Evolutionary conservation across 73 alveolate species (phyloP).

Genomic region (Tetrahymena thermophila): DNA sequence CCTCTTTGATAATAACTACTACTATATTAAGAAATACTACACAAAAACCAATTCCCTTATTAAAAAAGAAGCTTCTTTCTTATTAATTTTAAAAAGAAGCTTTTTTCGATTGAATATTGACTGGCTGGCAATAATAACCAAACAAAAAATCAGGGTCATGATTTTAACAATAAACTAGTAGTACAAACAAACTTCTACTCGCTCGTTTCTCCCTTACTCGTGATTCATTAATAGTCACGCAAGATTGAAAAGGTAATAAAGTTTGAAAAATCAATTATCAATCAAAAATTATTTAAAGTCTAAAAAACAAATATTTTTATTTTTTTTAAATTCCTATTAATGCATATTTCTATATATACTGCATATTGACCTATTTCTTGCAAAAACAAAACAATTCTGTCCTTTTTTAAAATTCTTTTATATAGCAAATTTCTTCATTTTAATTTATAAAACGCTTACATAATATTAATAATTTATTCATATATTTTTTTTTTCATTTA

Average conservation of each 20-base stretch:
- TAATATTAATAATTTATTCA: no score
- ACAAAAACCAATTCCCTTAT: neutral
- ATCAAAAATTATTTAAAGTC: neutral
- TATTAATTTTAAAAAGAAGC: neutral
- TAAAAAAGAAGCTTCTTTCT: neutral
- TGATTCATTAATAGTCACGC: no score
- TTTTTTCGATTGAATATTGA: neutral
- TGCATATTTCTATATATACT: neutral
- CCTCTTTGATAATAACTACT: neutral
- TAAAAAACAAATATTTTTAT: no score
- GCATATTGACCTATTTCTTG: neutral
- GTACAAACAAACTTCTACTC: neutral
- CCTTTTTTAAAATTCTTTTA: neutral
- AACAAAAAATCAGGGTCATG: neutral
- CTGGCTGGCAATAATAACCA: neutral
- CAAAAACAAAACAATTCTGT: neutral
- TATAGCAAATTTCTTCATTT: no score
- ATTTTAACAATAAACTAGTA: neutral
- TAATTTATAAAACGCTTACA: no score
- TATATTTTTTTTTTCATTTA: no score
- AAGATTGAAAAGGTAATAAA: neutral
- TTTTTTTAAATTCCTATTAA: neutral
- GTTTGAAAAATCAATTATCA: neutral
- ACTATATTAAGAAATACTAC: neutral
- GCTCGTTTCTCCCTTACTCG: no score